Evolutionary conservation across 768 basidiomycete species (phyloP), one percentile per base, ranked within the genome.

Genomic region (Leucosporidium creatinivorum): DNA sequence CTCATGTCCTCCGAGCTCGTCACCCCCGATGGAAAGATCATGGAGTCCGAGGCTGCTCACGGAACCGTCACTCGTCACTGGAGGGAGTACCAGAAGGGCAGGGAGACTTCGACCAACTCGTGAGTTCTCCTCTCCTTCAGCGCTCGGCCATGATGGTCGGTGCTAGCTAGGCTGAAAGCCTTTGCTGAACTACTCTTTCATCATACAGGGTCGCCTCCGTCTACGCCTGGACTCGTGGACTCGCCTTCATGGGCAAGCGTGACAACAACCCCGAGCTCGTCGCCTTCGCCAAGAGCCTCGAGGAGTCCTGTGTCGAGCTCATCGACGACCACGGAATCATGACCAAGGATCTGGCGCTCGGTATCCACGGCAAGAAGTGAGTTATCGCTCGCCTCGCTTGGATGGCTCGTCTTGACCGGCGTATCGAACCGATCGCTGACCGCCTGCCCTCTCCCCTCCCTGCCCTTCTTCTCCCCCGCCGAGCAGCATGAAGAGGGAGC

Each of bases 91-190:
- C 94, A 98, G 80, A 94, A 97, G 82, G 94, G 94, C 60, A 87
- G 88, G 67, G 96, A 98, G 82, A 98, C 94, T 17, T 93, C 90
- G 65, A 99, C 94, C 57, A 99, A 99, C 84, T 93, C 94, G 50
- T 44, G 39, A 44, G 39, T 44, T 44, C 33, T 36, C 12, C 12
- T 12, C 12, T 12, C 33, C 12, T 44, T 44, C 39, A 13, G 15
- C 39, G 39, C 13, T 44, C 39, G 39, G 39, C 39, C 8, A 44
- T 44, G 39, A 15, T 2, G 15, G 33, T n/a, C n/a, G n/a, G n/a
- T n/a, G n/a, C n/a, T n/a, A n/a, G n/a, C n/a, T n/a, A n/a, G n/a
- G n/a, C n/a, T n/a, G n/a, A n/a, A n/a, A n/a, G n/a, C n/a, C n/a
- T n/a, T n/a, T n/a, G n/a, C n/a, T n/a, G n/a, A n/a, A n/a, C n/a